phyloP scores from a whole-genome alignment of 192 early-diverging fungal species.

The Coemansia sp. region DNA sequence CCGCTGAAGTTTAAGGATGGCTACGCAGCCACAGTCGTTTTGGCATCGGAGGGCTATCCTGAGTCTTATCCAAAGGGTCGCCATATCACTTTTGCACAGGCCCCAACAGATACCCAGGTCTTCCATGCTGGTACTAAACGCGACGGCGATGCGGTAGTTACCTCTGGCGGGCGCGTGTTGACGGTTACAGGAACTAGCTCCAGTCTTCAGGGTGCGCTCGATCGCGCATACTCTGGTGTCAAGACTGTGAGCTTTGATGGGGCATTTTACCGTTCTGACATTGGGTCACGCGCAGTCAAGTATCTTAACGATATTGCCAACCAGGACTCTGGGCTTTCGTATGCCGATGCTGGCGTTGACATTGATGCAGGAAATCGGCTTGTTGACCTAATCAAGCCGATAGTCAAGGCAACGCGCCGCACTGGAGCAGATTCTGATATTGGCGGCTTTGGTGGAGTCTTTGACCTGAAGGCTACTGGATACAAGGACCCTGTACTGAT shows the following conservation, averaged over 20 bases:
- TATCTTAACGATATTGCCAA: slow-evolving; percentile 35
- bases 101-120: slow-evolving; percentile 56
- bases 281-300: slow-evolving; percentile 71
- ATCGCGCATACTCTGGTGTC: slow-evolving; percentile 72
- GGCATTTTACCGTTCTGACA: slow-evolving; percentile 89
- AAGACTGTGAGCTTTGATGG: slow-evolving; percentile 76
- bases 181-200: slow-evolving; percentile 82
- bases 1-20: slow-evolving; percentile 67
- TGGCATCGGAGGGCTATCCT: slow-evolving; percentile 93
- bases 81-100: slow-evolving; percentile 62
- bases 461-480: slow-evolving; percentile 92
- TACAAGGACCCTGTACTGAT: slow-evolving; percentile 93
- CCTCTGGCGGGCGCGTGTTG: slow-evolving; percentile 93
- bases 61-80: slow-evolving; percentile 81
- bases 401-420: slow-evolving; percentile 90
- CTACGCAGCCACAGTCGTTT: slow-evolving; percentile 87
- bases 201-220: slow-evolving; percentile 75
- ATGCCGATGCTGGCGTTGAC: slow-evolving; percentile 93
- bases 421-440: slow-evolving; percentile 95
- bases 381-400: slow-evolving; percentile 93
- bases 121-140: slow-evolving; percentile 92
- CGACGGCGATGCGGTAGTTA: slow-evolving; percentile 63
- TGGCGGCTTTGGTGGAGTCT: slow-evolving; percentile 97
- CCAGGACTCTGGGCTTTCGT: slow-evolving; percentile 69
- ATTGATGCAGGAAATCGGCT: slow-evolving; percentile 96